phyloP scores from a whole-genome alignment of 176 grass and related monocot genomes.

The Tillandsia leiboldiana region DNA sequence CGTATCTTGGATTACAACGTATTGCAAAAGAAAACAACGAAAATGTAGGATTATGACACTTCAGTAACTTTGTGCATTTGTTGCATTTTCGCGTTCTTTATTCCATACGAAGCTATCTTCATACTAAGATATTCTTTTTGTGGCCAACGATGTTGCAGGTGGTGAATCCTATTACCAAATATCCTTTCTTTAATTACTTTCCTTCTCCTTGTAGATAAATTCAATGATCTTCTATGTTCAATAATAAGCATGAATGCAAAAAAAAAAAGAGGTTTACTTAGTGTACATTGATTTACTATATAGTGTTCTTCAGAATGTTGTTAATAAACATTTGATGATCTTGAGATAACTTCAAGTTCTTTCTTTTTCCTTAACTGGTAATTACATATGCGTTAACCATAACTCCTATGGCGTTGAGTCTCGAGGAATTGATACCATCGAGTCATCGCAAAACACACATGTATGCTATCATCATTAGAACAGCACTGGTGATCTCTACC shows the following conservation, averaged over 20 bases:
- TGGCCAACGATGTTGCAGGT: constrained; percentile 44
- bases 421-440: constrained; percentile 73
- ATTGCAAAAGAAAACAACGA: background rate
- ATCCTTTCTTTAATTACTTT: constrained; percentile 43
- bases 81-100: background rate
- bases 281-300: no score
- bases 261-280: no score
- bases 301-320: no score
- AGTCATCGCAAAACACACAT: constrained; percentile 50
- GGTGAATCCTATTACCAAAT: constrained; percentile 96
- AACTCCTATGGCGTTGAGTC: constrained; percentile 71
- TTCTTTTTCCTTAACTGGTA: constrained; percentile 41
- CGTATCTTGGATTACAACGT: background rate
- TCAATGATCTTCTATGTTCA: background rate
- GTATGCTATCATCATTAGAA: constrained; percentile 73
- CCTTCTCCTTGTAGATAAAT: background rate
- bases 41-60: background rate
- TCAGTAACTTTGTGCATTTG: background rate
- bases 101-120: background rate
- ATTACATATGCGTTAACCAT: constrained; percentile 78
- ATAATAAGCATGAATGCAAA: background rate
- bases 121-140: background rate
- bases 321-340: background rate
- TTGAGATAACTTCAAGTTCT: background rate
- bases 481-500: constrained; percentile 55